Evolutionary conservation across 257 asterid species (phyloP).

Genomic region (Coffea eugenioides): DNA sequence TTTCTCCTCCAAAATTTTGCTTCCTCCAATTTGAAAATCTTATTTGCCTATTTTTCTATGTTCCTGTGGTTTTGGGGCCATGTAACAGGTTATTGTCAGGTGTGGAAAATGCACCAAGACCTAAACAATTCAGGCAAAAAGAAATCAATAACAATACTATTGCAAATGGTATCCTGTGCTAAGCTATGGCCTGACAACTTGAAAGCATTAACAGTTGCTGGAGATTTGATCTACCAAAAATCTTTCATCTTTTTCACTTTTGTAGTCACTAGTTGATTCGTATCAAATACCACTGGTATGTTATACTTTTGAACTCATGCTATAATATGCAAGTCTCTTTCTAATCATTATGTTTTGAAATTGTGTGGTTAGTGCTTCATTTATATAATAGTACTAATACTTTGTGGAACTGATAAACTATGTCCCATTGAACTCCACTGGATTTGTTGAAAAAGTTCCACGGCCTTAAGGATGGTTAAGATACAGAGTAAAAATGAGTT

Average conservation of each 20-base stretch:
- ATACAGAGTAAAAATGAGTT: too few relatives aligned
- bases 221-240: background rate
- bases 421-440: background rate
- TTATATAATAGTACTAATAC: background rate
- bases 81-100: background rate
- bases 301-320: background rate
- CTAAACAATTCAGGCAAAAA: too few relatives aligned
- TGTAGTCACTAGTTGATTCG: background rate
- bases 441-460: background rate
- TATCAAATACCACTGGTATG: background rate
- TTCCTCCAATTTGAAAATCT: background rate
- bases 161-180: background rate
- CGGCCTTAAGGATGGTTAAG: too few relatives aligned
- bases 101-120: background rate
- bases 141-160: too few relatives aligned
- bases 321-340: background rate
- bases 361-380: background rate
- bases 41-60: background rate
- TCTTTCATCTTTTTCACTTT: background rate
- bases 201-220: background rate
- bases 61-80: background rate
- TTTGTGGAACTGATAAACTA: background rate
- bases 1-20: background rate
- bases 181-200: background rate
- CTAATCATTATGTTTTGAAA: background rate